Conservation (phyloP, 1,139 yeast species). For the Sugiyamaella castrensis region DNA sequence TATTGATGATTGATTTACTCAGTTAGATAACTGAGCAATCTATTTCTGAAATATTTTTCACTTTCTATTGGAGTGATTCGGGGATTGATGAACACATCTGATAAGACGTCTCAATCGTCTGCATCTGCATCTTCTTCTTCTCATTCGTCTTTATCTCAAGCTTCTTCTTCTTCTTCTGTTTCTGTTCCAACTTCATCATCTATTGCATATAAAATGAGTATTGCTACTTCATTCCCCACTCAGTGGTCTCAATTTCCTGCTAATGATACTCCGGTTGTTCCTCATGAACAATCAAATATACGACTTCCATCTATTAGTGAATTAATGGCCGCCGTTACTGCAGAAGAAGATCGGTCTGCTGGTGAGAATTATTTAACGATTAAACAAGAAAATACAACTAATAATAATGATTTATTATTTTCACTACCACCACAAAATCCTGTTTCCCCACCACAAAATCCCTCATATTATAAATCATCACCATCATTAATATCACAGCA, state of each 20-base stretch:
- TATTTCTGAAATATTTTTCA: no score
- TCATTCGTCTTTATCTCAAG: conserved; percentile 6
- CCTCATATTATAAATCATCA: conserved; percentile 7
- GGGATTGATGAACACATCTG: conserved; percentile 6
- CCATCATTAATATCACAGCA: conserved; percentile 5
- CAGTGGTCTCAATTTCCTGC: conserved; percentile 11
- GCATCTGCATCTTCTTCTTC: neutral
- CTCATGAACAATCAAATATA: conserved; percentile 13
- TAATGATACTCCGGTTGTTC: conserved; percentile 14
- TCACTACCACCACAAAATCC: neutral
- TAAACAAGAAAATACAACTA: neutral
- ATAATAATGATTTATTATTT: no score
- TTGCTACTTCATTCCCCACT: neutral
- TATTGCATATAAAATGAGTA: conserved; percentile 2
- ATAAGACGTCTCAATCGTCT: conserved; percentile 8
- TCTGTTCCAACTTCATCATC: neutral
- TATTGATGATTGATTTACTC: no score
- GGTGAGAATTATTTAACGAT: no score
- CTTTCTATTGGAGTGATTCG: no score
- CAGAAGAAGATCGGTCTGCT: neutral
- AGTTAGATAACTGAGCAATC: no score
- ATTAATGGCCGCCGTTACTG: conserved; percentile 12
- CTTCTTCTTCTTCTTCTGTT: neutral
- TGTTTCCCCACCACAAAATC: conserved; percentile 11
- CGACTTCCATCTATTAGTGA: conserved; percentile 15